Percentiles rank a stretch among this genome's conserved stretches.
Conservation (phyloP, 108 stramenopile species). For the Fistulifera pelliculosa region DNA sequence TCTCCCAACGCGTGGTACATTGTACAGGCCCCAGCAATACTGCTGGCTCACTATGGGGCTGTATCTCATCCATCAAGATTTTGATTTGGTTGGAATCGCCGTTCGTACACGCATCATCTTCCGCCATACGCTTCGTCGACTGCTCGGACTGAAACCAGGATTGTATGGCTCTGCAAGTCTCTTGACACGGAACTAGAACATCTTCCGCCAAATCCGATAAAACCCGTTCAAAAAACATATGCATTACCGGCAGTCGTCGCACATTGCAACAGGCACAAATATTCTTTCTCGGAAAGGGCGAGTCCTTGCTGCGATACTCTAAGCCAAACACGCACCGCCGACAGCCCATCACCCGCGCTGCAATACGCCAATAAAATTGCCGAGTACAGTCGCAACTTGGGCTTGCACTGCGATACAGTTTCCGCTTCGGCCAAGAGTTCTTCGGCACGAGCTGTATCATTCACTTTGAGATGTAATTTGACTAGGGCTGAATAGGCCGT, state of each 20-base stretch:
- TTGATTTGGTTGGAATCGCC: too few relatives aligned
- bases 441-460: constrained; percentile 40
- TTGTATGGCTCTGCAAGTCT: constrained; percentile 38
- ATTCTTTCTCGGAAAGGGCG: constrained; percentile 59
- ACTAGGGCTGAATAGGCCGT: constrained; percentile 73
- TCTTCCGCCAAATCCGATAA: constrained; percentile 69
- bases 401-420: constrained; percentile 49
- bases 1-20: too few relatives aligned
- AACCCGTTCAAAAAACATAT: constrained; percentile 44
- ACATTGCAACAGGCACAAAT: constrained; percentile 42
- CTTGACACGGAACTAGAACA: constrained; percentile 61
- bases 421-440: constrained; percentile 54
- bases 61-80: constrained; percentile 23
- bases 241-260: constrained; percentile 35
- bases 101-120: neutral
- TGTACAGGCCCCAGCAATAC: too few relatives aligned
- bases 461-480: constrained; percentile 44
- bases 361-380: constrained; percentile 57
- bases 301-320: constrained; percentile 23
- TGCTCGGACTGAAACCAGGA: constrained; percentile 57
- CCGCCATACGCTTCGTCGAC: constrained; percentile 5
- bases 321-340: constrained; percentile 51
- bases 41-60: constrained; percentile 12
- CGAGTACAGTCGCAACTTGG: constrained; percentile 69
- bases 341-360: constrained; percentile 17